These are phyloP conservation scores for Cyathus striatus DNA, from an alignment of 768 basidiomycete genomes.

Conservation along the genomic window DNA sequence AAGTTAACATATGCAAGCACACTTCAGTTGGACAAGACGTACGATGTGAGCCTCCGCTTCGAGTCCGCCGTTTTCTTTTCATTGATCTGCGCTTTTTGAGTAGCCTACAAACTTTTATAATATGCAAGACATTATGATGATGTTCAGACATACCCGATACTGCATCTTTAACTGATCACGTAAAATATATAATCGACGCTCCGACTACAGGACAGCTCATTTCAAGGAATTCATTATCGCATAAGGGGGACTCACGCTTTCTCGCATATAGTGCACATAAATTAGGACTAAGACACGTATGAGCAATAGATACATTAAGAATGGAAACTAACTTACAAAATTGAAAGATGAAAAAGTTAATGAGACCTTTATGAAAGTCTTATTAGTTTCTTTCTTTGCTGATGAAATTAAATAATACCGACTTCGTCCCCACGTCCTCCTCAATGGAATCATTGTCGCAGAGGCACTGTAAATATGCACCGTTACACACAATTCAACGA, in stretches of 20 bases:
- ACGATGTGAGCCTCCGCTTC: slow-evolving; percentile 77
- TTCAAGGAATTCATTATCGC: slow-evolving; percentile 12
- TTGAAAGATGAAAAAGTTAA: slow-evolving; percentile 77
- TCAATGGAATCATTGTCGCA: slow-evolving; percentile 31
- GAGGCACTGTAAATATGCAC: slow-evolving; percentile 32
- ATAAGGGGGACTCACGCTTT: slow-evolving; percentile 35
- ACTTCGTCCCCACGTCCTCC: slow-evolving; percentile 27
- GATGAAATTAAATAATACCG: slow-evolving; percentile 11
- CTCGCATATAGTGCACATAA: slow-evolving; percentile 66
- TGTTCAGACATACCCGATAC: slow-evolving; percentile 37
- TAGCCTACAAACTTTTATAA: slow-evolving; percentile 31
- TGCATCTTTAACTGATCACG: slow-evolving; percentile 75
- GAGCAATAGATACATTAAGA: slow-evolving; percentile 7
- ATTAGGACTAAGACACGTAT: slow-evolving; percentile 52
- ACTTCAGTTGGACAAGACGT: slow-evolving; percentile 23
- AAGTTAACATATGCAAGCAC: not conserved
- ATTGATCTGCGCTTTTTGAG: slow-evolving; percentile 73
- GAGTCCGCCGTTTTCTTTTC: slow-evolving; percentile 75
- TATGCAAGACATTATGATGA: no score
- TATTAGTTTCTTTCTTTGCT: slow-evolving; percentile 28
- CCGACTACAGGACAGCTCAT: slow-evolving; percentile 40
- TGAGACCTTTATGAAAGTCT: slow-evolving; percentile 35
- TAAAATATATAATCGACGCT: slow-evolving; percentile 62
- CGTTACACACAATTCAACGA: not conserved
- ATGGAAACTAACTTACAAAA: slow-evolving; percentile 33